Evolutionary conservation across 2,329 filamentous ascomycete genomes (phyloP).

Genomic region (Arthrobotrys sinensis): DNA sequence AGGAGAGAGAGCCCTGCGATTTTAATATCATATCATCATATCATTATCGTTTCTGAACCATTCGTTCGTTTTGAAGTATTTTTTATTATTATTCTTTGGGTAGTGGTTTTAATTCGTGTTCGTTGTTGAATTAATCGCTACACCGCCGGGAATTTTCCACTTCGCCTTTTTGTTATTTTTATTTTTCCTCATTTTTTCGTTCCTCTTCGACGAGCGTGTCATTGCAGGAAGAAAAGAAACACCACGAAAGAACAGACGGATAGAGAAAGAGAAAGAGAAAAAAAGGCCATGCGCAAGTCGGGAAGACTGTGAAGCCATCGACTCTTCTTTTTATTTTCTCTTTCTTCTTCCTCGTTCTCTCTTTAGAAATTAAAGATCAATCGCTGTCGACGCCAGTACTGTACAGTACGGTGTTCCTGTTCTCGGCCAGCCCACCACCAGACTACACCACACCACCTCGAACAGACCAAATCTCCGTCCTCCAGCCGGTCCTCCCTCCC

Average conservation of each 20-base stretch:
- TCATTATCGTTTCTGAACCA: neutral
- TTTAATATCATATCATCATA: neutral
- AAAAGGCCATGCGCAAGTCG: constrained; percentile 43
- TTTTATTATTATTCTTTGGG: neutral
- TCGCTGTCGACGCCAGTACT: neutral
- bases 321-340: constrained; percentile 18
- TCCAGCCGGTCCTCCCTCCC: constrained; percentile 60
- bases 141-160: constrained; percentile 5
- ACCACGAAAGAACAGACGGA: constrained; percentile 5
- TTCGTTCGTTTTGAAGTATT: constrained; percentile 1
- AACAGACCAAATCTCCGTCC: constrained; percentile 60
- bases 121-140: neutral
- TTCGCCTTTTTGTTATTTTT: constrained; percentile 2
- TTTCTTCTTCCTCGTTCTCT: constrained; percentile 35
- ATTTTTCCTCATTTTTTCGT: neutral
- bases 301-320: constrained; percentile 37
- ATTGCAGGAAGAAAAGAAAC: constrained; percentile 10
- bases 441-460: constrained; percentile 45
- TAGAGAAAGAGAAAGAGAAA: neutral
- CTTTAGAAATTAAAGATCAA: neutral
- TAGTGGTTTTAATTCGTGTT: neutral
- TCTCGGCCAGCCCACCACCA: constrained; percentile 14
- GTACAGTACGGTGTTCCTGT: constrained; percentile 11
- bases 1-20: constrained; percentile 28
- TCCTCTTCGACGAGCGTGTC: neutral